Conservation (phyloP, 345 rosid species). For the Erodium maritimum region DNA sequence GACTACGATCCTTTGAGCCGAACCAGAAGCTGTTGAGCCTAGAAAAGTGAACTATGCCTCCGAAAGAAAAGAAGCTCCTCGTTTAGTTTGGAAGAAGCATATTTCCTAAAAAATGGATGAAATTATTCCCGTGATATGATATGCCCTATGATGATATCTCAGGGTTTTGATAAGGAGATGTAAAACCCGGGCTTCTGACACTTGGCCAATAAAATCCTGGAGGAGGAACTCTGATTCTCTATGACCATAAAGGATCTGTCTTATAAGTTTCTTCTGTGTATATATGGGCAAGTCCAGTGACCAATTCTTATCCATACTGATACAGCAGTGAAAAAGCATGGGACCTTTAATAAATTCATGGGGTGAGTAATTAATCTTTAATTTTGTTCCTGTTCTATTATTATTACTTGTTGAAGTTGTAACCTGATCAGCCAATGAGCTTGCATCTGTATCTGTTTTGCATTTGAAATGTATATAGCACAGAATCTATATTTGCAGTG, state of each 20-base stretch:
- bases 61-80: constrained; percentile 12
- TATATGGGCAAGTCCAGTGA: neutral
- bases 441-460: neutral
- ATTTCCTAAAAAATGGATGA: constrained; percentile 8
- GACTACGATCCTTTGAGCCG: constrained; percentile 80
- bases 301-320: neutral
- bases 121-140: constrained; percentile 4
- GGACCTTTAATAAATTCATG: too few relatives aligned
- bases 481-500: too few relatives aligned
- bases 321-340: too few relatives aligned
- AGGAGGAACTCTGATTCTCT: neutral
- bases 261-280: neutral
- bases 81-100: too few relatives aligned
- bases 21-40: constrained; percentile 77
- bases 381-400: too few relatives aligned
- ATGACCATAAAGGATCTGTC: neutral
- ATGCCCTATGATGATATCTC: constrained; percentile 6
- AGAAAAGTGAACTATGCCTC: constrained; percentile 15
- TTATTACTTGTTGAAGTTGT: too few relatives aligned
- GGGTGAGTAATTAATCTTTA: too few relatives aligned
- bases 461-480: too few relatives aligned
- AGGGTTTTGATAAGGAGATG: neutral
- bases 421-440: neutral
- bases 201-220: constrained; percentile 3
- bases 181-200: neutral